Percentiles rank a stretch among this genome's conserved stretches.
These are phyloP conservation scores for Podaxis sp. DNA, from an alignment of 768 basidiomycete genomes.

Conservation along the genomic window DNA sequence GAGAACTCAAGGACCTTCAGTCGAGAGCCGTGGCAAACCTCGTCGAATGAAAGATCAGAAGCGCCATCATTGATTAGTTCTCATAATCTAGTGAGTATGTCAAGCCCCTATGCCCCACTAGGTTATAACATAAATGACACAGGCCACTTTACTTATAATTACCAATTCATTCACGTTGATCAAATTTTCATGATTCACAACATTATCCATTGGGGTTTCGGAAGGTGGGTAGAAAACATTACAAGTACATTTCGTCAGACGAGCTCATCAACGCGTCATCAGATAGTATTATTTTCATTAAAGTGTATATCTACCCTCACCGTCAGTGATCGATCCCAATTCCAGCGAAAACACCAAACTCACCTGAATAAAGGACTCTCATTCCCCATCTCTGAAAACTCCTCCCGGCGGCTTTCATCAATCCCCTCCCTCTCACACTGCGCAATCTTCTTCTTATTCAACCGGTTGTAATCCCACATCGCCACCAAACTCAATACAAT, in stretches of 20 bases:
- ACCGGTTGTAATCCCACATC: constrained; percentile 47
- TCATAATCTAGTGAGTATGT: background rate
- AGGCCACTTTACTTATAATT: background rate
- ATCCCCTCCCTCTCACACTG: constrained; percentile 43
- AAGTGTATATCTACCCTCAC: background rate
- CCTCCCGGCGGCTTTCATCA: constrained; percentile 32
- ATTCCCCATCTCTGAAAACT: constrained; percentile 50
- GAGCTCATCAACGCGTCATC: background rate
- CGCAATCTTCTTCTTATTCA: constrained; percentile 49
- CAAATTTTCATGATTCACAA: too few species aligned
- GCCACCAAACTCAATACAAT: constrained; percentile 37
- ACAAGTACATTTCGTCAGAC: background rate
- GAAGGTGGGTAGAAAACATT: background rate
- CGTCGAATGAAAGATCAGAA: background rate
- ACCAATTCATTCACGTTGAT: background rate
- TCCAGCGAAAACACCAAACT: constrained; percentile 1
- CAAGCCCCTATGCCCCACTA: background rate
- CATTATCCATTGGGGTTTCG: too few species aligned
- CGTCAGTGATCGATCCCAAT: too few species aligned
- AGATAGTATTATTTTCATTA: background rate
- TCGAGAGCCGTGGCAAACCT: background rate
- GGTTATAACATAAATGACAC: background rate
- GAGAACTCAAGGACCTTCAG: background rate
- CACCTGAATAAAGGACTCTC: constrained; percentile 57
- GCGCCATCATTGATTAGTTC: background rate